These are phyloP conservation scores for Fusarium solani-melongenae DNA, from an alignment of 2,329 filamentous ascomycete genomes.

Conservation along the genomic window DNA sequence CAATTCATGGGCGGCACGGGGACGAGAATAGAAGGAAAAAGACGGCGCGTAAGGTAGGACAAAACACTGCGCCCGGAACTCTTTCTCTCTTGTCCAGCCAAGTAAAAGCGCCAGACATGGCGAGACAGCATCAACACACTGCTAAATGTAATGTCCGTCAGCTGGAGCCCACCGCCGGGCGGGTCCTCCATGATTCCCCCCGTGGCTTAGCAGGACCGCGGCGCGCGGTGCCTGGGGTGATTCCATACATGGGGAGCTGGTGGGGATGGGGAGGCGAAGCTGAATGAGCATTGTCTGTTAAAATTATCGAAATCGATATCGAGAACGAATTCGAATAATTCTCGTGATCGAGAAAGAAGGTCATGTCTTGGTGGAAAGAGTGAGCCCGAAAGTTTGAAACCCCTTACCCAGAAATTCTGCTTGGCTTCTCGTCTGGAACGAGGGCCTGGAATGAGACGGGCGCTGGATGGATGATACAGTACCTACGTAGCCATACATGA, in stretches of 20 bases:
- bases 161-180: background rate
- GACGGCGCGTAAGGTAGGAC: background rate
- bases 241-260: slow-evolving; percentile 1
- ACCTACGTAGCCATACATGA: background rate
- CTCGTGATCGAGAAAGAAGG: background rate
- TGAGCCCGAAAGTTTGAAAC: slow-evolving; percentile 9
- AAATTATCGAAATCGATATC: background rate
- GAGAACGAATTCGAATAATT: background rate
- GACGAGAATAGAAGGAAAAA: background rate
- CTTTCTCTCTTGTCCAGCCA: background rate
- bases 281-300: background rate
- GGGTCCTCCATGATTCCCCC: slow-evolving; percentile 19
- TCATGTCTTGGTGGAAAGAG: slow-evolving; percentile 10
- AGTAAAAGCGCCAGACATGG: background rate
- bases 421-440: slow-evolving; percentile 24
- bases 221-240: slow-evolving; percentile 27
- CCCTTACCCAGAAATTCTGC: slow-evolving; percentile 25
- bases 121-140: background rate
- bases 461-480: slow-evolving; percentile 8
- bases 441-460: slow-evolving; percentile 22
- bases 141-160: background rate
- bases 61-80: background rate
- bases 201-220: slow-evolving; percentile 28
- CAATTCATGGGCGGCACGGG: background rate
- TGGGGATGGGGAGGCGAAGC: background rate